A percentile compares a stretch with the other conserved stretches of the same genome.
Conservation (phyloP, 2,329 filamentous ascomycete genomes). For the Myrmaecium sp. region DNA sequence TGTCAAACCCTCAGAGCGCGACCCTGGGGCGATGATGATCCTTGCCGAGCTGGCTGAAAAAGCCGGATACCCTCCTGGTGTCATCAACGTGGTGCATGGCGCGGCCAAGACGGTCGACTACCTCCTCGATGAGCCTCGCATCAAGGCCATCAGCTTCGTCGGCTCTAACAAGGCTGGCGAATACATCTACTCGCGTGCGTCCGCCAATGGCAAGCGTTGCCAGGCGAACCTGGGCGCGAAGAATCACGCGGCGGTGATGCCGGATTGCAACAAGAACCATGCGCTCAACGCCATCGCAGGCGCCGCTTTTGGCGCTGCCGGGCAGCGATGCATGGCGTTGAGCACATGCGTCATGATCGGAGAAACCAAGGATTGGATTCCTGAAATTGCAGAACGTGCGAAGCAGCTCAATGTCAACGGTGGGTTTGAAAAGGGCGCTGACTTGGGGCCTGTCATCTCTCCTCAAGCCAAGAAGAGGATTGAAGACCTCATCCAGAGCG, state of each 20-base stretch:
- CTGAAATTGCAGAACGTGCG: slow-evolving; percentile 60
- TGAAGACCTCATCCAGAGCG: slow-evolving; percentile 56
- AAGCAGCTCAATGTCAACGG: slow-evolving; percentile 59
- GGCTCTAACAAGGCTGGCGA: slow-evolving; percentile 77
- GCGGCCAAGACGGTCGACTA: slow-evolving; percentile 70
- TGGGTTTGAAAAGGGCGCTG: slow-evolving; percentile 64
- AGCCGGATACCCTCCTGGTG: slow-evolving; percentile 67
- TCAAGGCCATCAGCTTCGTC: slow-evolving; percentile 79
- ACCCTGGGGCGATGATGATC: slow-evolving; percentile 74
- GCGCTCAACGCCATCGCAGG: slow-evolving; percentile 71
- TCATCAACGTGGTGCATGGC: slow-evolving; percentile 71
- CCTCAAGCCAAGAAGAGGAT: slow-evolving; percentile 66
- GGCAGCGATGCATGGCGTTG: slow-evolving; percentile 75
- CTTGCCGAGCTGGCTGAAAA: slow-evolving; percentile 63
- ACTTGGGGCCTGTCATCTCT: slow-evolving; percentile 69
- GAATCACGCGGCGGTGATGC: slow-evolving; percentile 72
- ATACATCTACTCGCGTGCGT: slow-evolving; percentile 66
- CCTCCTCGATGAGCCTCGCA: slow-evolving; percentile 66
- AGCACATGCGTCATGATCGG: slow-evolving; percentile 71
- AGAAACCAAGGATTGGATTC: slow-evolving; percentile 69
- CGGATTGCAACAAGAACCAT: slow-evolving; percentile 82
- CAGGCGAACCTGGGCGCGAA: slow-evolving; percentile 80
- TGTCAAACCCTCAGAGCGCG: slow-evolving; percentile 73
- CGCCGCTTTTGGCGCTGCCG: slow-evolving; percentile 70
- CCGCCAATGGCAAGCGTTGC: slow-evolving; percentile 73